Base-by-base conservation (phyloP, 768 basidiomycete species). In the Mycena crocata region DNA sequence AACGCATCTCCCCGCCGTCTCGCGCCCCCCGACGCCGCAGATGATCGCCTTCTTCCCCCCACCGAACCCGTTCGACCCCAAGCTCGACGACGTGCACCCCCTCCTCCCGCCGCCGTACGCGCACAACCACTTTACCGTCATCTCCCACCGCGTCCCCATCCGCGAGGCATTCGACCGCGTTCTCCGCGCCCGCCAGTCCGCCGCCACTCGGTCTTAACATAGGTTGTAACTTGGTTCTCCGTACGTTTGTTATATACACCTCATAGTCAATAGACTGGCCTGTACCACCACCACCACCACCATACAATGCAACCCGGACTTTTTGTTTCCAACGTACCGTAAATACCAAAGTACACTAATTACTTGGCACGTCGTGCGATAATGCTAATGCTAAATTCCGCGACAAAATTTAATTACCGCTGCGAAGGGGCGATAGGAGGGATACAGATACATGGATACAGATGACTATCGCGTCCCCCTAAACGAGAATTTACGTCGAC, bases 101-200 rank as follows among this genome's bases (percentile, higher is more conserved):
- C 81, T 93, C 21, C 82, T 93, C 26, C 93, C 93, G 0, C 85
- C 86, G 4, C 91, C 92, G 44, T 93, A 93, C 73, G 76, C 92
- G 66, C 86, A 81, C 70, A 87, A 89, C 62, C 93, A 94, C 64
- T 80, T 93, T 75, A 90, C 90, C 23, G 85, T 92, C 50, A 80
- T 93, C 34, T 81, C 85, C 21, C 84, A 89, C 76, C 84, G 89
- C 54, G 87, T 85, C 55, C 91, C 93, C 26, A 79, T 93, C 62
- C 83, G 86, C 71, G 92, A 92, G 75, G 87, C 90, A 26, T 89
- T 87, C 71, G 92, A 93, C 63, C 84, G 90, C 56, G 88, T 92
- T 39, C 81, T 85, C 61, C 77, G 81, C 45, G 90, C 89, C 30
- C 59, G 68, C 14, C 91, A 89, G 80, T 77, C 81, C 55, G 70